phyloP scores from a whole-genome alignment of 352 stramenopile genomes.

The Detonula confervacea region DNA sequence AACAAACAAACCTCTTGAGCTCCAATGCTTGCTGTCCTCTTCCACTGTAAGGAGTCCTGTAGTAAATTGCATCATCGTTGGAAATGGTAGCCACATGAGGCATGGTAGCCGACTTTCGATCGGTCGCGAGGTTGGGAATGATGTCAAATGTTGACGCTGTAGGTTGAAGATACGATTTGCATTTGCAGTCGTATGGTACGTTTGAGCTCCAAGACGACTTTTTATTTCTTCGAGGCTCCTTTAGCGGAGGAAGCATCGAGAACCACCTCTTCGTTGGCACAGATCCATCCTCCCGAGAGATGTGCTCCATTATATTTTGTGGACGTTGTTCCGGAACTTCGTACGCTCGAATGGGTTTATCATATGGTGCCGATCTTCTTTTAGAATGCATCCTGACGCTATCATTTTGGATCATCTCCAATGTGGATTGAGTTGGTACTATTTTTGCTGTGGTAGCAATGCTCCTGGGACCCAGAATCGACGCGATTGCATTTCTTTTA shows the following conservation, averaged over 20 bases:
- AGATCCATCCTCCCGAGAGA: no score
- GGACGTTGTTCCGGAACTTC: no score
- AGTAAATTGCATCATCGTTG: constrained; percentile 25
- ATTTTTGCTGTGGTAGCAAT: constrained; percentile 33
- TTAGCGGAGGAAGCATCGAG: constrained; percentile 42
- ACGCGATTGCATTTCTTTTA: constrained; percentile 32
- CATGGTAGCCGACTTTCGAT: constrained; percentile 4
- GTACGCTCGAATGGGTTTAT: neutral
- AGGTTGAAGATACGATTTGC: constrained; percentile 53
- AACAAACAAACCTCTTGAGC: constrained; percentile 18
- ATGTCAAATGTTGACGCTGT: constrained; percentile 55
- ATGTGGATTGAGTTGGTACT: constrained; percentile 22
- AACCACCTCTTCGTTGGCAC: no score
- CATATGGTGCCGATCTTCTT: no score
- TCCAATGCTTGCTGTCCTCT: constrained; percentile 9
- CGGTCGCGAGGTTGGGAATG: neutral
- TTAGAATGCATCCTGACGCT: no score
- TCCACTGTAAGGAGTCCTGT: neutral
- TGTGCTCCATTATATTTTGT: no score
- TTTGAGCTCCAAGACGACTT: no score
- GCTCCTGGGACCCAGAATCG: constrained; percentile 25
- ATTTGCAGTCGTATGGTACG: constrained; percentile 37
- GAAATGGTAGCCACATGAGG: constrained; percentile 38
- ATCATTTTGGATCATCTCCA: constrained; percentile 18
- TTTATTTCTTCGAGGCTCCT: neutral